phyloP scores from a whole-genome alignment of 352 stramenopile genomes.

The Phytophthora fragariaefolia region DNA sequence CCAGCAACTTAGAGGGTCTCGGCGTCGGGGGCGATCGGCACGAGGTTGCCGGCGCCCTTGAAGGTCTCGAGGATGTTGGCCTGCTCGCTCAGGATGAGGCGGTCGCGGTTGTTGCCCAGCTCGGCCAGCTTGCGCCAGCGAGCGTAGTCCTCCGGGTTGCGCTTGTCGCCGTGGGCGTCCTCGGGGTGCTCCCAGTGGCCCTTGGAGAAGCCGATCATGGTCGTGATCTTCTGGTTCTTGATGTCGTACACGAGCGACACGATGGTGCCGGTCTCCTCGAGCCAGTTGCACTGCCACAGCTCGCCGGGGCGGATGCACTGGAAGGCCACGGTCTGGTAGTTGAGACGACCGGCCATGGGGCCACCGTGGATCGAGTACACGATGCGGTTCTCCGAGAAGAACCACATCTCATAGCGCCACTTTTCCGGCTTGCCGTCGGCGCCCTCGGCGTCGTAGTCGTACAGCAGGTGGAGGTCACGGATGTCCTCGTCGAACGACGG shows the following conservation, averaged over 20 bases:
- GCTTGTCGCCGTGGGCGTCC: slow-evolving; percentile 62
- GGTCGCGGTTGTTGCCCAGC: slow-evolving; percentile 51
- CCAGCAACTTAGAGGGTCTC: slow-evolving; percentile 46
- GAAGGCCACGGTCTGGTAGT: slow-evolving; percentile 66
- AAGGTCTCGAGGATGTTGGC: slow-evolving; percentile 53
- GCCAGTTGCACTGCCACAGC: slow-evolving; percentile 70
- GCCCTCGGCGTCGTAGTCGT: slow-evolving; percentile 58
- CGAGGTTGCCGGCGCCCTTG: slow-evolving; percentile 50
- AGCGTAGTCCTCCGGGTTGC: slow-evolving; percentile 58
- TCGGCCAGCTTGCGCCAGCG: slow-evolving; percentile 62
- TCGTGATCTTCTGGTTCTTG: slow-evolving; percentile 54
- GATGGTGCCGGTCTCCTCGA: slow-evolving; percentile 64
- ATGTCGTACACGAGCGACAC: slow-evolving; percentile 64
- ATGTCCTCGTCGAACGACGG: slow-evolving; percentile 66
- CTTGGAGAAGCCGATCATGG: slow-evolving; percentile 63
- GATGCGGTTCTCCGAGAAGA: slow-evolving; percentile 62
- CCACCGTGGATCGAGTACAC: slow-evolving; percentile 67
- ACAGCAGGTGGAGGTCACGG: slow-evolving; percentile 57
- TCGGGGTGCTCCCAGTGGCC: slow-evolving; percentile 60
- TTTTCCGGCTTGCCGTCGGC: slow-evolving; percentile 53
- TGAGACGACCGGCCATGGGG: slow-evolving; percentile 58
- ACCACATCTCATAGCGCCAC: slow-evolving; percentile 73
- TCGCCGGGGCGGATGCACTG: slow-evolving; percentile 66
- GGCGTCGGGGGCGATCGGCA: slow-evolving; percentile 50
- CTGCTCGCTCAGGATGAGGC: slow-evolving; percentile 59